phyloP scores from a whole-genome alignment of 768 basidiomycete genomes.

The Pleurotus tuber-regium region DNA sequence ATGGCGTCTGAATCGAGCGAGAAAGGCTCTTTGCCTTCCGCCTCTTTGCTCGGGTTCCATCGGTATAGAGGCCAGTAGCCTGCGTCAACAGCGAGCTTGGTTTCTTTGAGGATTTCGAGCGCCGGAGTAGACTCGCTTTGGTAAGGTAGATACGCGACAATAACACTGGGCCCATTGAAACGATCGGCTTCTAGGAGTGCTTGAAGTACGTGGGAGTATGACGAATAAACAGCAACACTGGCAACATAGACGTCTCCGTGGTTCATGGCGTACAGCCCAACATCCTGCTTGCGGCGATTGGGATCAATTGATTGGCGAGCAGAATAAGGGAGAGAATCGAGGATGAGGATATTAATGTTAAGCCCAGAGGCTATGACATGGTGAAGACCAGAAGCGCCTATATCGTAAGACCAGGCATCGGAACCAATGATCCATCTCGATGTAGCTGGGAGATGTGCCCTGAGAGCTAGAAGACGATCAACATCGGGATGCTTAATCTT shows the following conservation, averaged over 20 bases:
- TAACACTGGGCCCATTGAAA: slow-evolving; percentile 86
- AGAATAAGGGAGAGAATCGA: slow-evolving; percentile 91
- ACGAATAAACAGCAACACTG: slow-evolving; percentile 92
- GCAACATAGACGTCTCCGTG: slow-evolving; percentile 97
- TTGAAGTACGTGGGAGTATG: slow-evolving; percentile 92
- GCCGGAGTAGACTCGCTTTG: slow-evolving; percentile 71
- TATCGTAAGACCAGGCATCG: slow-evolving; percentile 97
- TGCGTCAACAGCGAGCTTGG: slow-evolving; percentile 92
- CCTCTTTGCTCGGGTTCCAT: slow-evolving; percentile 90
- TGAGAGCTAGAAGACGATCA: slow-evolving; percentile 56
- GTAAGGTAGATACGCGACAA: slow-evolving; percentile 94
- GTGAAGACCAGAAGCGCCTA: slow-evolving; percentile 93
- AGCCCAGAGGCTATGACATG: slow-evolving; percentile 89
- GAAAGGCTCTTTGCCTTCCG: slow-evolving; percentile 78
- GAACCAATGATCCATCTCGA: slow-evolving; percentile 98
- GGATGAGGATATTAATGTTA: slow-evolving; percentile 92
- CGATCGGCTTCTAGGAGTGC: slow-evolving; percentile 87
- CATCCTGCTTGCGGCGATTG: slow-evolving; percentile 88
- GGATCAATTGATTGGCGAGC: slow-evolving; percentile 67
- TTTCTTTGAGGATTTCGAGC: slow-evolving; percentile 93
- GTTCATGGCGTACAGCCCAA: slow-evolving; percentile 98
- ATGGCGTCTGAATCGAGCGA: slow-evolving; percentile 89
- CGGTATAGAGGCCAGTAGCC: slow-evolving; percentile 99
- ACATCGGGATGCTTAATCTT: slow-evolving; percentile 41
- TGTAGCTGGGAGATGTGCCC: slow-evolving; percentile 58